Evolutionary conservation across 805 yeast genomes (phyloP).

Genomic region (Yamadazyma kitorensis): DNA sequence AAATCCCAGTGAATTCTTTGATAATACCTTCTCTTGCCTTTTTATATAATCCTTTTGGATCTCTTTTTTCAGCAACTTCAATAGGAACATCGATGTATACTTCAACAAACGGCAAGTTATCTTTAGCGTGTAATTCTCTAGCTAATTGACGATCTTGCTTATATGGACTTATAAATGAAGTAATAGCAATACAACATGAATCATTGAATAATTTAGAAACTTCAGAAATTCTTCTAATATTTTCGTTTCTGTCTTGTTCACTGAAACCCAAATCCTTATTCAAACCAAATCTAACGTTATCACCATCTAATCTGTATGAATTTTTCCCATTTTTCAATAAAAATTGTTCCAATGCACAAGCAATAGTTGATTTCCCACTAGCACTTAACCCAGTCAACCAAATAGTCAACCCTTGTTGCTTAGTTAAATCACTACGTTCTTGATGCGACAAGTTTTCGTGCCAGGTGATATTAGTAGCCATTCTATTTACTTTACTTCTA

Average conservation of each 20-base stretch:
- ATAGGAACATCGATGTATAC: constrained; percentile 92
- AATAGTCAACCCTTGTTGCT: constrained; percentile 84
- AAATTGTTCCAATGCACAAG: constrained; percentile 87
- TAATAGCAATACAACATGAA: constrained; percentile 80
- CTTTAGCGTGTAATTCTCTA: constrained; percentile 75
- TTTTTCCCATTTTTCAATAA: constrained; percentile 65
- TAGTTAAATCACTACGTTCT: constrained; percentile 69
- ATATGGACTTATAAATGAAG: constrained; percentile 94
- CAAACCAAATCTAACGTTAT: constrained; percentile 89
- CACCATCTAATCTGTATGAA: constrained; percentile 91
- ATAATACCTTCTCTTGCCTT: constrained; percentile 95
- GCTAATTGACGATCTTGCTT: constrained; percentile 80
- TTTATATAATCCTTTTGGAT: constrained; percentile 94
- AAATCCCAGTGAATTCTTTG: constrained; percentile 92
- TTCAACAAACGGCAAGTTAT: constrained; percentile 80
- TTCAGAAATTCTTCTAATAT: constrained; percentile 91
- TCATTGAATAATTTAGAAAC: constrained; percentile 94
- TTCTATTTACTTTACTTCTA: constrained; percentile 26
- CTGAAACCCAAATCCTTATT: constrained; percentile 94
- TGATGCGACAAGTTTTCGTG: constrained; percentile 83
- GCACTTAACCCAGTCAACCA: constrained; percentile 97
- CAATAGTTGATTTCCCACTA: constrained; percentile 92
- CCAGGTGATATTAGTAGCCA: constrained; percentile 98
- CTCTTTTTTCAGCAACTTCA: constrained; percentile 93
- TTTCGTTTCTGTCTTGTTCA: constrained; percentile 89